A percentile compares a stretch with the other conserved stretches of the same genome.
These are phyloP conservation scores for Lagerstroemia speciosa DNA, from an alignment of 345 rosid genomes.

Conservation along the genomic window DNA sequence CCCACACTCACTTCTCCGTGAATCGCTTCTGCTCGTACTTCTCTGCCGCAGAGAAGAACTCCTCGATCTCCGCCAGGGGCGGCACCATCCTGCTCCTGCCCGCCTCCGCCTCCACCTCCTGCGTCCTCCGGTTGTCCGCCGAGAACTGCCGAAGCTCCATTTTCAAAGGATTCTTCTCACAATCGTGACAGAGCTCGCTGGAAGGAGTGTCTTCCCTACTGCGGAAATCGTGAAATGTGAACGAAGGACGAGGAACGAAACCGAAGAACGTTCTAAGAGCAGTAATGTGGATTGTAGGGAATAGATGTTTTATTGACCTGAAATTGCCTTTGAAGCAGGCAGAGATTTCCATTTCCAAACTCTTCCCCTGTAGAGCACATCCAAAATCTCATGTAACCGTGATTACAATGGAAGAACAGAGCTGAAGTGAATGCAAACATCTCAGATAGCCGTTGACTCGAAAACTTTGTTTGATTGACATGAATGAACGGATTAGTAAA, in stretches of 20 bases:
- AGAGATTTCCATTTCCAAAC: conserved; percentile 29
- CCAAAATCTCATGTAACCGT: background rate
- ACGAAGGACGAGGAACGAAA: background rate
- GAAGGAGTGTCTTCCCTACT: conserved; percentile 27
- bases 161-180: conserved; percentile 1
- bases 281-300: background rate
- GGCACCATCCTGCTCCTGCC: conserved; percentile 12
- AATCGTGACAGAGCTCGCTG: conserved; percentile 11
- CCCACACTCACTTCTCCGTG: conserved; percentile 39
- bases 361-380: conserved; percentile 23
- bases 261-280: background rate
- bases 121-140: background rate
- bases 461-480: background rate
- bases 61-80: conserved; percentile 36
- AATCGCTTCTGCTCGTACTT: conserved; percentile 38
- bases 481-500: background rate
- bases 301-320: conserved; percentile 11
- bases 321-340: conserved; percentile 24
- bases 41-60: conserved; percentile 44
- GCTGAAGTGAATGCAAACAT: background rate
- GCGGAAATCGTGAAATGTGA: background rate
- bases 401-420: background rate
- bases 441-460: too few relatives aligned
- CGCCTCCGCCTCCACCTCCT: background rate
- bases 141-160: conserved; percentile 13